Conservation (phyloP, 2,329 filamentous ascomycete species). For the Colletotrichum lini region DNA sequence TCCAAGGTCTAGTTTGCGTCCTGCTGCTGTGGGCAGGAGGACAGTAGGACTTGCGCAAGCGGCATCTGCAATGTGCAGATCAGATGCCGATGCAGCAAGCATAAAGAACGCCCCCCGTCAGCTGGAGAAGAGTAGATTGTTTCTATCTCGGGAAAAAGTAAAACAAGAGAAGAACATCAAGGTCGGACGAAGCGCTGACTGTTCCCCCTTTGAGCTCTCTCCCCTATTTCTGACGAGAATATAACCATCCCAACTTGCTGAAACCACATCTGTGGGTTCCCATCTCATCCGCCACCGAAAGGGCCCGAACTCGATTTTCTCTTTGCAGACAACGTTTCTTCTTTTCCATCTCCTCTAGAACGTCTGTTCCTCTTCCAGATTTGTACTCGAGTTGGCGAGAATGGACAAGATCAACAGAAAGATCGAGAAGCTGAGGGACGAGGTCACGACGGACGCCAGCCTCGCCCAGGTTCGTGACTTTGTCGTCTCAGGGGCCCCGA, state of each 20-base stretch:
- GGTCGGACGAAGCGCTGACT: conserved; percentile 15
- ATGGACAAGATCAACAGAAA: conserved; percentile 28
- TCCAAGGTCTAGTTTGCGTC: not conserved
- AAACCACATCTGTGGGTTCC: conserved; percentile 32
- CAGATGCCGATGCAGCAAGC: conserved; percentile 33
- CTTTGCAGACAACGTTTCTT: not conserved
- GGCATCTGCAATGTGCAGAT: conserved; percentile 28
- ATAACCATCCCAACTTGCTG: conserved; percentile 34
- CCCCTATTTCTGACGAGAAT: conserved; percentile 7
- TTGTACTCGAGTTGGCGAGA: not conserved
- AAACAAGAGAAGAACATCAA: conserved; percentile 6
- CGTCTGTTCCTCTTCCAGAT: not conserved
- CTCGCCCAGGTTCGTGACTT: conserved; percentile 52
- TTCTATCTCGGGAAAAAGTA: conserved; percentile 23
- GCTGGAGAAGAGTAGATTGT: not conserved
- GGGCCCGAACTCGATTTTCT: not conserved
- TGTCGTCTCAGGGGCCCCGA: conserved; percentile 48
- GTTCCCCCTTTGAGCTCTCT: not conserved
- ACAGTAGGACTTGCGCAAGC: conserved; percentile 26
- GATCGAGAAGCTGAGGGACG: conserved; percentile 30
- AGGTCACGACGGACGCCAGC: conserved; percentile 51
- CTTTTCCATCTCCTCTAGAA: not conserved
- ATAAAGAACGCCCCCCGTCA: conserved; percentile 37
- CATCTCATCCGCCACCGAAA: not conserved
- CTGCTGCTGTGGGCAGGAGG: conserved; percentile 10